phyloP scores from a whole-genome alignment of 805 yeast genomes.

The Yamadazyma paraphyllophila region DNA sequence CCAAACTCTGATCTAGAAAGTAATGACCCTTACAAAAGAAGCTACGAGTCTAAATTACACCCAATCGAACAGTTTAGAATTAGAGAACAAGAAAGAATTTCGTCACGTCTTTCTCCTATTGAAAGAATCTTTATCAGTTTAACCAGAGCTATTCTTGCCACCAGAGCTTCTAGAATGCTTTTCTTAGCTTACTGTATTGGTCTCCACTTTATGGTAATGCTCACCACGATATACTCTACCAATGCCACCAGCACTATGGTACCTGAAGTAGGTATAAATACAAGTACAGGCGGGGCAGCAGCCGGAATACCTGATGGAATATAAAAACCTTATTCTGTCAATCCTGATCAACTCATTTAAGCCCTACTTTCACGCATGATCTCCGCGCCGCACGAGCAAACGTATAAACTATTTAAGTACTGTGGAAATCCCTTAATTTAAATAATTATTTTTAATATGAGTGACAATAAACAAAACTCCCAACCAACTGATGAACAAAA shows the following conservation, averaged over 20 bases:
- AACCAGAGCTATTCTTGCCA: constrained; percentile 73
- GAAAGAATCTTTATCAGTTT: constrained; percentile 75
- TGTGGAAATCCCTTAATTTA: background rate
- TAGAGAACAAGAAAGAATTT: constrained; percentile 72
- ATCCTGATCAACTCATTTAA: background rate
- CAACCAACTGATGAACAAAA: background rate
- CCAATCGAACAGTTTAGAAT: constrained; percentile 82
- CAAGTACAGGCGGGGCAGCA: constrained; percentile 38
- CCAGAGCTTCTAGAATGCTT: constrained; percentile 65
- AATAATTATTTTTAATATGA: background rate
- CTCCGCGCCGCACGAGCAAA: constrained; percentile 6
- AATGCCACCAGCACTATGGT: constrained; percentile 43
- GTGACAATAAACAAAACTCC: background rate
- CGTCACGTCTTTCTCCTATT: constrained; percentile 67
- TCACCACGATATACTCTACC: constrained; percentile 56
- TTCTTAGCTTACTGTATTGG: constrained; percentile 73
- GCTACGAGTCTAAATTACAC: constrained; percentile 74
- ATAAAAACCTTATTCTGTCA: too few species aligned
- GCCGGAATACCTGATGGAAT: background rate
- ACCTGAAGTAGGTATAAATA: constrained; percentile 44
- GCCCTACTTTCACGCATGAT: background rate
- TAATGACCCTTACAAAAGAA: constrained; percentile 53
- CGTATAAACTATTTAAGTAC: background rate
- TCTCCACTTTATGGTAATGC: constrained; percentile 70
- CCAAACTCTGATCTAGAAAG: constrained; percentile 52